Evolutionary conservation across 371 early-diverging fungal genomes (phyloP), one percentile per base, ranked within the genome.

Genomic region (Aphelidium insulamus): DNA sequence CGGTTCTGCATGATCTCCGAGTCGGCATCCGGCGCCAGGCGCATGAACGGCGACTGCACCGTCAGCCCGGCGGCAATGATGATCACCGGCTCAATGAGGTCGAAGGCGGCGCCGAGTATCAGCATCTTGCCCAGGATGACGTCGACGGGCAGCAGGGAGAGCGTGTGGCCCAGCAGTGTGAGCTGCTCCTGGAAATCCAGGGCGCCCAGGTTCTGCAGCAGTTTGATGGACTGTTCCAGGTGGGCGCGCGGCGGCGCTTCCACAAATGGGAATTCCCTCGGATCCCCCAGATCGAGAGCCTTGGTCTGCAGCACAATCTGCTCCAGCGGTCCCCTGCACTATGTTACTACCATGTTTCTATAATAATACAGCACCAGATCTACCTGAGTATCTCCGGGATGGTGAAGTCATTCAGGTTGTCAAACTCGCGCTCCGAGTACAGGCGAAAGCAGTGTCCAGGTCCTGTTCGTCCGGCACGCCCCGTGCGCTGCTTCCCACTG

Each of bases 371-470:
- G n/a, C n/a, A n/a, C n/a, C n/a, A n/a, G n/a, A n/a, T n/a, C n/a
- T n/a, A n/a, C n/a, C n/a, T n/a, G 7, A 52, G 24, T 12, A 60
- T 60, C 39, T 57, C 55, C 11, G 61, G 61, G 0, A 57, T 43
- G 2, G 55, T 27, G 30, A 53, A 51, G n/a, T 62, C 59, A 20
- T 47, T 51, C 37, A 71, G 43, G 26, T 56, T 44, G 9, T 44
- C 44, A 39, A 44, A 67, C 22, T 58, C 62, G 3, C 48, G 41
- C 36, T 54, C 44, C 1, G 64, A 62, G 35, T 63, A 71, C 4
- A 71, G 43, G 27, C 69, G 42, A 42, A 50, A 71, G 23, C 61
- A 61, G 41, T 66, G 34, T 8, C 72, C 72, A 4, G 59, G 56
- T 8, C 39, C 31, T 0, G 50, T 48, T 19, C 61, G 14, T 1